phyloP scores from a whole-genome alignment of 2,329 filamentous ascomycete genomes.

The Aspergillus fumigatiaffinis region DNA sequence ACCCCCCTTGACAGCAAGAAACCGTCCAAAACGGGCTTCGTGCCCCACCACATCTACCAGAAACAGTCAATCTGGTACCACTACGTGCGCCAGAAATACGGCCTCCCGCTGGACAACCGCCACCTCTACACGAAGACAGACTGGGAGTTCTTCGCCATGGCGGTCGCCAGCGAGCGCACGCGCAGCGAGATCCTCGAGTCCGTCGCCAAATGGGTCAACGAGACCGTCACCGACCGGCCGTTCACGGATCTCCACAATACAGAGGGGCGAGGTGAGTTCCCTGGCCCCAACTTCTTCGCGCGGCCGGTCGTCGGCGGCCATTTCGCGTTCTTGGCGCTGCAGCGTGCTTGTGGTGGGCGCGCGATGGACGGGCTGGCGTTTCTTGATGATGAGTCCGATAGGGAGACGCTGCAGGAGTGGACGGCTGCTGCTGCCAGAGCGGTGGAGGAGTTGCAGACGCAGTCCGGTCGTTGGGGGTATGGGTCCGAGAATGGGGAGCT shows the following conservation, averaged over 20 bases:
- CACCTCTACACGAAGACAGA: constrained; percentile 86
- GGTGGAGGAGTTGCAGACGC: constrained; percentile 14
- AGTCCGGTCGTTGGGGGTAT: constrained; percentile 2
- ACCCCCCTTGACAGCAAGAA: constrained; percentile 18
- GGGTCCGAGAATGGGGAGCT: constrained; percentile 23
- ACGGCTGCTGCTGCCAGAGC: constrained; percentile 21
- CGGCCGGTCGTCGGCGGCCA: constrained; percentile 80
- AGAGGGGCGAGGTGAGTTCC: constrained; percentile 70
- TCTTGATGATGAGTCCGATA: constrained; percentile 33
- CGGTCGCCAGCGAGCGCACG: constrained; percentile 66
- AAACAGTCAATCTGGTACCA: constrained; percentile 79
- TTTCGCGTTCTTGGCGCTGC: constrained; percentile 79
- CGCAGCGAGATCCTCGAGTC: constrained; percentile 68
- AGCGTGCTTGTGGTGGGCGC: constrained; percentile 70
- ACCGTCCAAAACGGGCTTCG: constrained; percentile 50
- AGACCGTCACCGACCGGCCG: constrained; percentile 71
- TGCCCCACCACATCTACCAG: constrained; percentile 71
- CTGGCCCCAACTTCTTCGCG: constrained; percentile 72
- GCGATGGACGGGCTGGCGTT: constrained; percentile 57
- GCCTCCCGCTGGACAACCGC: constrained; percentile 74
- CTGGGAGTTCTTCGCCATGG: constrained; percentile 86
- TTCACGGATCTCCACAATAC: constrained; percentile 82
- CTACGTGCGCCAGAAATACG: constrained; percentile 74
- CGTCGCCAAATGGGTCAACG: constrained; percentile 78
- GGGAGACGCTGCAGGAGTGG: constrained; percentile 12